Evolutionary conservation across 371 early-diverging fungal genomes (phyloP), one percentile per base, ranked within the genome.

Genomic region (Dinochytrium kinnereticum): DNA sequence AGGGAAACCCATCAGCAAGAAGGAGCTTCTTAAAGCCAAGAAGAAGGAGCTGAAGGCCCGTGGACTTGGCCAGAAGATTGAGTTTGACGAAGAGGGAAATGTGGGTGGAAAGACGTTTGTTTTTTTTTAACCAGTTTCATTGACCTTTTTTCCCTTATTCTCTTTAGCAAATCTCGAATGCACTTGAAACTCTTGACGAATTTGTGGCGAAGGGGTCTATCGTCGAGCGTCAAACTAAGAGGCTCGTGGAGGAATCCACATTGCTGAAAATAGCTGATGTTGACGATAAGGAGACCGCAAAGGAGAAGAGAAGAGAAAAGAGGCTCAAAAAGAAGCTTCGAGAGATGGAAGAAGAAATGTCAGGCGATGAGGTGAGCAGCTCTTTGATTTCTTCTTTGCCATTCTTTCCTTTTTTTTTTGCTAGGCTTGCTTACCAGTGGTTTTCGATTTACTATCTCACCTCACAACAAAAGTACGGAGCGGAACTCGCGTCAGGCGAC

Each of bases 41-140:
- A 88, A 91, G 77, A 90, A 92, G 68, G 80, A 85, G 53, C 84
- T 91, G 78, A 91, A 93, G 81, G 87, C 86, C 40, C 78, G 83
- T 59, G 84, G 90, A 57, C 88, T 86, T 74, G 89, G 90, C 73
- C 87, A 92, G 65, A 91, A 91, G 79, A 36, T 94, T 24, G 76
- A 95, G 59, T 98, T 96, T 82, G 96, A 96, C 84, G 97, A 97
- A 64, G 96, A 96, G 5, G 98, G 98, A 65, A 88, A 90, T 31
- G 92, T 90, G 66, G 82, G 85, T 70, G 31, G 51, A 30, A 28
- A 21, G n/a, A n/a, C n/a, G 44, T 44, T 44, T 44, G 19, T 3
- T 51, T 57, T 26, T 68, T 38, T 21, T 34, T 59, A 34, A 67
- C 39, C 59, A 1, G 44, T 55, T 44, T 34, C 38, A 49, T 33